Evolutionary conservation across 768 basidiomycete genomes (phyloP).

Genomic region (Leucosporidium yakuticum): DNA sequence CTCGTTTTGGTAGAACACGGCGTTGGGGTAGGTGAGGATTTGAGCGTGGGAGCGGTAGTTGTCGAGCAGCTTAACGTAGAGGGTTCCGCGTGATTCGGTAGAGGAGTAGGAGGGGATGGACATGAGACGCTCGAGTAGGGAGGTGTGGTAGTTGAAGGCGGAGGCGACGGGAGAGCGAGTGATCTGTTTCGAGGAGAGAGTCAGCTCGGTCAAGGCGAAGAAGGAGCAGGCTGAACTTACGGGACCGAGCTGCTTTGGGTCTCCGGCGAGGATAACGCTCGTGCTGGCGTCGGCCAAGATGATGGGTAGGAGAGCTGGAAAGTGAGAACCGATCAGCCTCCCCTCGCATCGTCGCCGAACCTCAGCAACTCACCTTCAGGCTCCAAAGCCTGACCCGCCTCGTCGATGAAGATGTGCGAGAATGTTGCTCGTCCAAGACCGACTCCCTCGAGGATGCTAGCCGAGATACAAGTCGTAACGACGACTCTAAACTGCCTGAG

Average conservation of each 20-base stretch:
- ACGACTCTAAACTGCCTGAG: conserved; percentile 40
- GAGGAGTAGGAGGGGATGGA: conserved; percentile 34
- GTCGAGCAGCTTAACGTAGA: conserved; percentile 28
- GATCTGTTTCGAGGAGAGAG: neutral
- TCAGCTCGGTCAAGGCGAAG: neutral
- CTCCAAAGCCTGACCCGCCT: conserved; percentile 24
- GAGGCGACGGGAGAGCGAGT: conserved; percentile 38
- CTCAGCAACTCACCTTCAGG: conserved; percentile 6
- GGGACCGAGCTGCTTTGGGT: conserved; percentile 44
- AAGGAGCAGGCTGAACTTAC: conserved; percentile 8
- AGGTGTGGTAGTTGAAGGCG: conserved; percentile 38
- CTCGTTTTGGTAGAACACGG: conserved; percentile 42
- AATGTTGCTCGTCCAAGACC: conserved; percentile 4
- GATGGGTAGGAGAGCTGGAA: conserved; percentile 19
- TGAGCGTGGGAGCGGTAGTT: conserved; percentile 44
- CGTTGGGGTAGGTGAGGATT: conserved; percentile 41
- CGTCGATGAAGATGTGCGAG: conserved; percentile 23
- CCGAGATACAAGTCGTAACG: conserved; percentile 37
- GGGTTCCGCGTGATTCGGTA: neutral
- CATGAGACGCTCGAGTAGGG: conserved; percentile 43
- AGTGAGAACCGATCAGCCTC: neutral
- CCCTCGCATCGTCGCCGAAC: neutral
- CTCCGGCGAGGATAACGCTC: conserved; percentile 41
- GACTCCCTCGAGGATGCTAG: conserved; percentile 8
- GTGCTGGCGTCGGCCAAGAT: conserved; percentile 12